Base-by-base conservation (phyloP, 768 basidiomycete species). In the Naganishia kalamii region DNA sequence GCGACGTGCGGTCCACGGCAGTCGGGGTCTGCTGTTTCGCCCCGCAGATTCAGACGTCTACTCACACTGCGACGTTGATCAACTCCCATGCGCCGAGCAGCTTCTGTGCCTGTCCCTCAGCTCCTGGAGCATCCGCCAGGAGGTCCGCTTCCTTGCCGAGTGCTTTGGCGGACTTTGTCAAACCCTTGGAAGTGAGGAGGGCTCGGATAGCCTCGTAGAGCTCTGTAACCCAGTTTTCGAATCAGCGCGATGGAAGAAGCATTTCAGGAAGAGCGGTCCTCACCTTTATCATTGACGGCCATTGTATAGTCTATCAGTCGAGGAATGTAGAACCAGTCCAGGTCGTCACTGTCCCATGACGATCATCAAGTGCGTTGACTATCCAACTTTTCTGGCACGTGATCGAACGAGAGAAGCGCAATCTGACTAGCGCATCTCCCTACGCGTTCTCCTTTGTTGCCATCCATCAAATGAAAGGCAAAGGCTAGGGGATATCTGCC, bases 201-300 rank as follows among this genome's bases (percentile, higher is more conserved):
- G 74, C 67, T 21, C 74, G 69, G 48, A 78, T 68, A 40, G 77
- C 75, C n/a, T 67, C 47, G 68, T 75, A 70, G 51, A 78, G 75
- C 33, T 71, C 77, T 65, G 21, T 1, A 11, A 25, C 5, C 29
- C 8, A 47, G 17, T 27, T 3, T 4, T 30, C 33, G 37, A n/a
- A 3, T 7, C 1, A 44, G 29, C 41, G 60, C n/a, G 2, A 46
- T 19, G 43, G 27, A 30, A 3, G 37, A 7, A 29, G 17, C 21
- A n/a, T n/a, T n/a, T n/a, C 29, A 37, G 2, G 23, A 30, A 1
- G 19, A 2, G 4, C 7, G n/a, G 21, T 5, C 27, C 46, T 30
- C 29, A 48, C 60, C 46, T 25, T 44, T 8, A 44, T 61, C 43
- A 40, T 44, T 35, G 43, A 29, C 60, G 21, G 33, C 37, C 54